Conservation (phyloP, 169 alveolate species). For the Eimeria maxima region DNA sequence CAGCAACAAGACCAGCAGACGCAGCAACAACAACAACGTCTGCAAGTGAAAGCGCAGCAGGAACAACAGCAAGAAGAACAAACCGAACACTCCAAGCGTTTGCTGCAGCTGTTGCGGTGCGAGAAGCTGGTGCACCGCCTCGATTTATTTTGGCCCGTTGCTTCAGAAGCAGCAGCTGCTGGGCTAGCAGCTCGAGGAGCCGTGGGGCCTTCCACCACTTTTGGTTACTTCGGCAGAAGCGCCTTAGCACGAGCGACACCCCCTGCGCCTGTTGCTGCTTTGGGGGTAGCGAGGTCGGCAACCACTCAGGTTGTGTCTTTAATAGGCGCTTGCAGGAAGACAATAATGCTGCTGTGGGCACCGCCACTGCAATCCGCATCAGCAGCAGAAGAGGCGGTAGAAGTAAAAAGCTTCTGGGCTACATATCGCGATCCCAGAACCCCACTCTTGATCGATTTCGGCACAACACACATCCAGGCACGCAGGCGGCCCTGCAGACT, state of each 20-base stretch:
- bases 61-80: constrained; percentile 4
- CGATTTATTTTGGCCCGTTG: not conserved
- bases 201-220: not conserved
- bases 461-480: constrained; percentile 11
- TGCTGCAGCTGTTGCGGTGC: constrained; percentile 45
- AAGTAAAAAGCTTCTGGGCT: not conserved
- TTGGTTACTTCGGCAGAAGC: not conserved
- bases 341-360: constrained; percentile 22
- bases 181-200: not conserved
- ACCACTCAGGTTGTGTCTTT: constrained; percentile 31
- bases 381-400: not conserved
- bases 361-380: not conserved
- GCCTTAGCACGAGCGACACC: not conserved
- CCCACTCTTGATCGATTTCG: constrained; percentile 56
- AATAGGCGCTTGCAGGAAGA: constrained; percentile 34
- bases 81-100: not conserved
- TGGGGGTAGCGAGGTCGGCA: not conserved
- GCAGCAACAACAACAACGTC: not conserved
- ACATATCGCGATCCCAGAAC: not conserved
- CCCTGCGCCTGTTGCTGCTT: not conserved
- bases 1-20: constrained; percentile 39
- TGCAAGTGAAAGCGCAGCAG: not conserved
- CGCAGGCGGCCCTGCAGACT: constrained; percentile 39
- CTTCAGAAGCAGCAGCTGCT: constrained; percentile 54
- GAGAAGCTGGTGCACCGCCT: constrained; percentile 24